phyloP scores from a whole-genome alignment of 768 basidiomycete species.

The Tricholoma sp. region DNA sequence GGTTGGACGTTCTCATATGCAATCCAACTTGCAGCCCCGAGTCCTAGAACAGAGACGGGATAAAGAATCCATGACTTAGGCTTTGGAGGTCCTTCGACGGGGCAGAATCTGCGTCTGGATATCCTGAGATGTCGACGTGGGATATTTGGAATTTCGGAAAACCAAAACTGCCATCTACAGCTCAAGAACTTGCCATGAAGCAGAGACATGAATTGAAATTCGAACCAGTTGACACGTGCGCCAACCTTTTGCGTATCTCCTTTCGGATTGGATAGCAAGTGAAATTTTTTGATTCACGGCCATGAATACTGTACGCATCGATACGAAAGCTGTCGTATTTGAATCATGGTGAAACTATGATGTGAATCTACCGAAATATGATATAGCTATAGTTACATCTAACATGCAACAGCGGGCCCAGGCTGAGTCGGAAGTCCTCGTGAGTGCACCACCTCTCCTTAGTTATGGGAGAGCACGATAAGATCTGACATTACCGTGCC shows the following conservation, averaged over 20 bases:
- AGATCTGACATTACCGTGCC: neutral
- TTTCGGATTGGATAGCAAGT: constrained; percentile 3
- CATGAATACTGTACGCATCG: neutral
- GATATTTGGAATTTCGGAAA: constrained; percentile 1
- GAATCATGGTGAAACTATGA: neutral
- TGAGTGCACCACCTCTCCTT: neutral
- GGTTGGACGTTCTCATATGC: constrained; percentile 70
- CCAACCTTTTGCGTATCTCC: constrained; percentile 13
- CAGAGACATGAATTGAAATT: constrained; percentile 11
- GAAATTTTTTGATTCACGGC: neutral
- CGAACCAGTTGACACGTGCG: neutral
- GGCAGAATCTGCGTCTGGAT: constrained; percentile 3
- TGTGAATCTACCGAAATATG: neutral
- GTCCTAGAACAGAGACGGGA: constrained; percentile 29
- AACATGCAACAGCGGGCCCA: too few species aligned
- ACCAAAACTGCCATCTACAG: constrained; percentile 13
- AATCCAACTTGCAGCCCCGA: constrained; percentile 33
- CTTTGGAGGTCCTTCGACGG: neutral
- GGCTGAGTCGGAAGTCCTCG: too few species aligned
- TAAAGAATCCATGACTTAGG: constrained; percentile 31
- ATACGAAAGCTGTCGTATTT: neutral
- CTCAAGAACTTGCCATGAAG: constrained; percentile 15
- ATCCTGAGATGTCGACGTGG: constrained; percentile 7
- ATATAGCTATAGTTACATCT: too few species aligned
- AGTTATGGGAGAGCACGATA: neutral